Evolutionary conservation across 352 stramenopile species (phyloP).

Genomic region (Halophytophthora batemanensis): DNA sequence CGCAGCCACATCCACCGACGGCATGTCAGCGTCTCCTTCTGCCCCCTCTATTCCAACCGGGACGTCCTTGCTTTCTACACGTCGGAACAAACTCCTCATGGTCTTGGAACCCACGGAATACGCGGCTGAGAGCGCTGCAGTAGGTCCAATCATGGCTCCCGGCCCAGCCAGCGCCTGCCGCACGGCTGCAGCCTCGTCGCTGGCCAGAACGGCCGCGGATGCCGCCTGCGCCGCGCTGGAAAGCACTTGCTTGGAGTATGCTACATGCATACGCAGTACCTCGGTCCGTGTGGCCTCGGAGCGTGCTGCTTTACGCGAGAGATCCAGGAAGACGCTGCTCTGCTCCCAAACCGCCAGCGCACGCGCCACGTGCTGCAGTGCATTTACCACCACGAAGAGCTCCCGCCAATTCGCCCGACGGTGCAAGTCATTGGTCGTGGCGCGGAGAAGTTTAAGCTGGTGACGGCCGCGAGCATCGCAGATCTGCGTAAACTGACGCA

Average conservation of each 20-base stretch:
- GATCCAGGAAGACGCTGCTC: conserved; percentile 62
- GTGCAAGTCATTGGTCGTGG: conserved; percentile 5
- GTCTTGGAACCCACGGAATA: conserved; percentile 78
- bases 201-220: conserved; percentile 52
- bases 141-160: conserved; percentile 68
- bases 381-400: conserved; percentile 53
- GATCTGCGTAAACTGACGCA: conserved; percentile 32
- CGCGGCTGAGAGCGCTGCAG: conserved; percentile 57
- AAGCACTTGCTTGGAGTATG: conserved; percentile 48
- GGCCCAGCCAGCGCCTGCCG: conserved; percentile 63
- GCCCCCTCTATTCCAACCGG: conserved; percentile 2
- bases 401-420: conserved; percentile 18
- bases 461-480: conserved; percentile 23
- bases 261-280: conserved; percentile 61
- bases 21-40: not conserved
- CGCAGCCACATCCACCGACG: conserved; percentile 12
- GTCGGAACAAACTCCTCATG: conserved; percentile 62
- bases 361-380: conserved; percentile 33
- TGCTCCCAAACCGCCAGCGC: conserved; percentile 60
- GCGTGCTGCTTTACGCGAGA: conserved; percentile 52
- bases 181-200: conserved; percentile 69
- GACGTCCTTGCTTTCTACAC: conserved; percentile 24
- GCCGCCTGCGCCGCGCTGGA: conserved; percentile 42
- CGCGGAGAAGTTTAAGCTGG: conserved; percentile 13
- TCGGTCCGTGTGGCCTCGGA: conserved; percentile 52